Percentiles rank a stretch among this genome's conserved stretches.
Conservation (phyloP, 257 asterid genomes). For the Solanum medicagineum region DNA sequence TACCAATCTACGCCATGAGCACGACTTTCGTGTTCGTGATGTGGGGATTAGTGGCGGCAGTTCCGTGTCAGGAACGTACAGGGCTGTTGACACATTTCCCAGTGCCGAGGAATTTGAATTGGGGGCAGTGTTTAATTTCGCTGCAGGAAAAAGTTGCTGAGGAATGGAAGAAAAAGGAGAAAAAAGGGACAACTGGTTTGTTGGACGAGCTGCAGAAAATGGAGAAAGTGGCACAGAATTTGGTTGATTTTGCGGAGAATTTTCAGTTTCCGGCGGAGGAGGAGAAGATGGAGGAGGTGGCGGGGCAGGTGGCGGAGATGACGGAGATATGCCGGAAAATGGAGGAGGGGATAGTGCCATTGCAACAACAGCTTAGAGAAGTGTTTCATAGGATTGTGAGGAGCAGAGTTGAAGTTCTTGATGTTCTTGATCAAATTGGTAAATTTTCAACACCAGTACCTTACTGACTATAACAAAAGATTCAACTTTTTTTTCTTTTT, state of each 20-base stretch:
- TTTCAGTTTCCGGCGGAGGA: slow-evolving; percentile 68
- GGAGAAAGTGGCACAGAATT: slow-evolving; percentile 52
- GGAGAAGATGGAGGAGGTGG: slow-evolving; percentile 49
- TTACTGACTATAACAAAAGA: slow-evolving; percentile 16
- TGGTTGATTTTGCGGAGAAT: slow-evolving; percentile 48
- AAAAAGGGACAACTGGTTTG: slow-evolving; percentile 54
- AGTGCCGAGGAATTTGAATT: slow-evolving; percentile 35
- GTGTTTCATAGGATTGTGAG: slow-evolving; percentile 92
- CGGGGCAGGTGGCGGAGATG: slow-evolving; percentile 52
- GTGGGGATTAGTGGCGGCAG: slow-evolving; percentile 84
- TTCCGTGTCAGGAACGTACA: slow-evolving; percentile 75
- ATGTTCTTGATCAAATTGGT: slow-evolving; percentile 60
- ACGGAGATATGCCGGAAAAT: slow-evolving; percentile 50
- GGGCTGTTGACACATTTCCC: slow-evolving; percentile 51
- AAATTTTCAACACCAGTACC: slow-evolving; percentile 55
- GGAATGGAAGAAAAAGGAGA: slow-evolving; percentile 89
- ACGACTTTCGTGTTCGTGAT: slow-evolving; percentile 49
- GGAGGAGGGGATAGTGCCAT: slow-evolving; percentile 81
- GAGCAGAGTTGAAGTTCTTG: slow-evolving; percentile 75
- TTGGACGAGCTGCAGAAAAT: slow-evolving; percentile 67
- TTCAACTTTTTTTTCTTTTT: background rate
- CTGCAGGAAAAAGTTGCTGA: slow-evolving; percentile 78
- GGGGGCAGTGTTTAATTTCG: slow-evolving; percentile 55
- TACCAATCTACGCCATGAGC: slow-evolving; percentile 55
- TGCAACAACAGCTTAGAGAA: slow-evolving; percentile 63